Percentiles rank a stretch among this genome's conserved stretches.
phyloP scores from a whole-genome alignment of 2,329 filamentous ascomycete species.

The Pezizomycotina sp. region DNA sequence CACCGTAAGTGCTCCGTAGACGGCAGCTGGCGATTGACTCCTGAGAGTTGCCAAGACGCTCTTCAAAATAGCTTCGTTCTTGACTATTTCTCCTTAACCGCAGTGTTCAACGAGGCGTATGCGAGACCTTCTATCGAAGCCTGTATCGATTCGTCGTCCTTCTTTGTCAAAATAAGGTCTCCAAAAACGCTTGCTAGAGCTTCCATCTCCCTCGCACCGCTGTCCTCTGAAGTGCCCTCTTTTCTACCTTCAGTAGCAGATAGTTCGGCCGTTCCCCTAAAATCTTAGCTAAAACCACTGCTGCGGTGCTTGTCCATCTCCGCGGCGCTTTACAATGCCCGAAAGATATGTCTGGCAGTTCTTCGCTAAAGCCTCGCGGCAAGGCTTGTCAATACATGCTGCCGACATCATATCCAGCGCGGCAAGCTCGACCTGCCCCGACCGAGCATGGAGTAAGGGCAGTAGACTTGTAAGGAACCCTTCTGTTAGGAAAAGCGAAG shows the following conservation, averaged over 20 bases:
- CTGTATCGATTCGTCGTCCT: slow-evolving; percentile 42
- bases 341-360: slow-evolving; percentile 78
- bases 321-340: slow-evolving; percentile 59
- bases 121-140: slow-evolving; percentile 79
- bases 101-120: slow-evolving; percentile 73
- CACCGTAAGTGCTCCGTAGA: slow-evolving; percentile 75
- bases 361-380: slow-evolving; percentile 67
- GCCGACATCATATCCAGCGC: slow-evolving; percentile 80
- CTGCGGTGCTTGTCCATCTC: slow-evolving; percentile 45
- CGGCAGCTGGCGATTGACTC: slow-evolving; percentile 44
- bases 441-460: slow-evolving; percentile 46
- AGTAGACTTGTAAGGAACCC: slow-evolving; percentile 67
- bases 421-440: slow-evolving; percentile 63
- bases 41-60: slow-evolving; percentile 41
- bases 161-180: slow-evolving; percentile 47
- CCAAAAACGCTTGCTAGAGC: slow-evolving; percentile 49
- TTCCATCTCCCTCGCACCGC: slow-evolving; percentile 38
- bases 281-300: slow-evolving; percentile 60
- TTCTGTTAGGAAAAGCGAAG: slow-evolving; percentile 70
- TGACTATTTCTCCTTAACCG: slow-evolving; percentile 67
- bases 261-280: slow-evolving; percentile 35
- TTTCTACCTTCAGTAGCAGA: slow-evolving; percentile 10
- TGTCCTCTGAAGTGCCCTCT: slow-evolving; percentile 35
- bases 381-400: slow-evolving; percentile 69
- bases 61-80: slow-evolving; percentile 49